Base-by-base conservation (phyloP, 352 stramenopile species). In the Pythium phragmiticola region DNA sequence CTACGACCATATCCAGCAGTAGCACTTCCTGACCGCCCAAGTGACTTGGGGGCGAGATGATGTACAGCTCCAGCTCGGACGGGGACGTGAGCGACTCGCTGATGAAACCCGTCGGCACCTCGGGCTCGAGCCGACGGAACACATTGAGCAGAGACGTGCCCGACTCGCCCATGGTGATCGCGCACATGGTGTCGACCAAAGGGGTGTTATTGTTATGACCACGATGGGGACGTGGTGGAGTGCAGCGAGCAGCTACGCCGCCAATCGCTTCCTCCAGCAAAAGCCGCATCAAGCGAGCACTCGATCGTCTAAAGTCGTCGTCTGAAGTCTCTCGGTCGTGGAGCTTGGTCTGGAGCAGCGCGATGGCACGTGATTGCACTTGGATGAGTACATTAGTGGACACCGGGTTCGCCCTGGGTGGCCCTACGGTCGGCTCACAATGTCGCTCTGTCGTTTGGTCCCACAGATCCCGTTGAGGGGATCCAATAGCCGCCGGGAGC, bases 261-360 rank as follows among this genome's bases (percentile, higher is more conserved):
- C 45, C 52, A 28, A 89, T 56, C 0, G 74, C 74, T 57, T 89
- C 78, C 60, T 90, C 80, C 33, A 90, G 67, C 19, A 88, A 52
- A 2, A 88, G 69, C 7, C 80, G 75, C 57, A 85, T 71, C 6
- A 88, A 48, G 0, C 80, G 78, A 23, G 82, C 68, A 17, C 61
- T 71, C 13, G 54, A 69, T 23, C 73, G 68, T 21, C 66, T 67
- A 59, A 85, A 77, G 43, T 77, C 60, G 53, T 45, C 59, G 28
- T 60, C 47, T 1, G 65, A 72, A 14, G 78, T 76, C 21, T 76
- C 56, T 50, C 68, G 68, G 43, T 75, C 70, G 17, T 67, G 54
- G 30, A 88, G 23, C 16, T 61, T 72, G 14, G 78, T 80, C 17
- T 87, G 68, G 28, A 89, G 64, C 16, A 83, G 36, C 37, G 63